Conservation (phyloP, 225 moss, liverwort and hornwort genomes). For the Sphagnum tenellum region DNA sequence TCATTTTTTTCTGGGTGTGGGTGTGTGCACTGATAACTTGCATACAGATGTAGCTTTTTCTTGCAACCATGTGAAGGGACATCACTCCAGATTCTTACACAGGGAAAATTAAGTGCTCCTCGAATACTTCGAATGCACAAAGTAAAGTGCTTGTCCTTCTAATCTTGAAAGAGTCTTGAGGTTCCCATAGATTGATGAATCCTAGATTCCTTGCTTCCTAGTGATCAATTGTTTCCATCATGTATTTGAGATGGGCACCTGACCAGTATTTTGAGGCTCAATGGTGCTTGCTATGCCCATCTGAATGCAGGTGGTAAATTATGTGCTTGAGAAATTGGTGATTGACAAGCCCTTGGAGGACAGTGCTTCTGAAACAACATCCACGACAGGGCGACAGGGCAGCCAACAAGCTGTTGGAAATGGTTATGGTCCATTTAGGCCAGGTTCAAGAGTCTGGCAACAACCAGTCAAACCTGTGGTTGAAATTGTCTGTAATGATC, state of each 20-base stretch:
- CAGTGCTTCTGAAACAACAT: conserved; percentile 41
- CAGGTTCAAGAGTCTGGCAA: conserved; percentile 61
- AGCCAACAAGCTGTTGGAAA: conserved; percentile 52
- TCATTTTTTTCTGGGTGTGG: too few species aligned
- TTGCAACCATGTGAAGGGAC: conserved; percentile 80
- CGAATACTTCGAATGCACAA: conserved; percentile 95
- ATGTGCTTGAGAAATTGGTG: conserved; percentile 84
- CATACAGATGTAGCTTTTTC: conserved; percentile 78
- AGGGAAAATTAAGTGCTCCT: conserved; percentile 86
- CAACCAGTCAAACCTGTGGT: conserved; percentile 63
- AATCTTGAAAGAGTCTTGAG: too few species aligned
- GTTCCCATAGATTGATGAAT: too few species aligned
- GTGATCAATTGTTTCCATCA: too few species aligned
- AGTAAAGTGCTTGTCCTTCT: conserved; percentile 19
- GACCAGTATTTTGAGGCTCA: too few species aligned
- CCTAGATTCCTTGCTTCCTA: too few species aligned
- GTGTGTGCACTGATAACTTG: too few species aligned
- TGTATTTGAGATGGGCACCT: too few species aligned
- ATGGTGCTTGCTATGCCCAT: too few species aligned
- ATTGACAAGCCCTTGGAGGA: conserved; percentile 73
- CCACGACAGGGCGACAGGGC: conserved; percentile 36
- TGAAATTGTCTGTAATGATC: conserved; percentile 83
- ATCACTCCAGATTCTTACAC: conserved; percentile 63
- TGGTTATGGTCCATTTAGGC: conserved; percentile 49
- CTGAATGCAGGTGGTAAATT: conserved; percentile 72